Conservation (phyloP, 768 basidiomycete species). For the Russula abietina region DNA sequence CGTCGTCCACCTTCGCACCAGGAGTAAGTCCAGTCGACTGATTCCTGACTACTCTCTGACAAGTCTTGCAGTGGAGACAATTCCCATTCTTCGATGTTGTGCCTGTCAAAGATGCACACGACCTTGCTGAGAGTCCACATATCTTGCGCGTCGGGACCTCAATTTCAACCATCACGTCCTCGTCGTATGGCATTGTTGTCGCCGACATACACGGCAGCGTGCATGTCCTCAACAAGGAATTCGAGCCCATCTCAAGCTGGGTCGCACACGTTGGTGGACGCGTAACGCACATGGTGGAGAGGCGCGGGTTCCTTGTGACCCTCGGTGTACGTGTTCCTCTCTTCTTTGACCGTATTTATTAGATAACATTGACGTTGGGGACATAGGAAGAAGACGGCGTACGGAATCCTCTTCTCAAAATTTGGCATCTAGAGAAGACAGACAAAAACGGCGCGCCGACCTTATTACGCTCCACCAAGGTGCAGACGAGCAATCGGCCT, state of each 20-base stretch:
- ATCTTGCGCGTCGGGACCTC: slow-evolving; percentile 69
- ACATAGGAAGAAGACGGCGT: slow-evolving; percentile 68
- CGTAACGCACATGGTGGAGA: slow-evolving; percentile 83
- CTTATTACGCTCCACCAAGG: slow-evolving; percentile 68
- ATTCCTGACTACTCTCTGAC: background rate
- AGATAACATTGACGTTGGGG: slow-evolving; percentile 6
- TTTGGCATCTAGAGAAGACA: slow-evolving; percentile 77
- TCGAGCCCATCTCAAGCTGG: slow-evolving; percentile 69
- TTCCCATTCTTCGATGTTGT: slow-evolving; percentile 85
- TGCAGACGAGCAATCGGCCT: slow-evolving; percentile 69
- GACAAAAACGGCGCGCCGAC: slow-evolving; percentile 60
- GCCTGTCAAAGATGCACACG: slow-evolving; percentile 72
- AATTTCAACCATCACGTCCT: slow-evolving; percentile 62
- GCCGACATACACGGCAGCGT: slow-evolving; percentile 85
- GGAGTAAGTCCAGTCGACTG: background rate
- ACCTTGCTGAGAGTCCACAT: slow-evolving; percentile 67
- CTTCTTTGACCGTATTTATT: slow-evolving; percentile 2
- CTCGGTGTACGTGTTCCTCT: slow-evolving; percentile 60
- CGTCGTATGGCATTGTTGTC: slow-evolving; percentile 62
- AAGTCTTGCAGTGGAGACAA: slow-evolving; percentile 63
- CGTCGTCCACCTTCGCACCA: slow-evolving; percentile 14
- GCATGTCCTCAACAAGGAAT: slow-evolving; percentile 68
- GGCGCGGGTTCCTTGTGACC: slow-evolving; percentile 75
- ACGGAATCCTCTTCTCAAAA: slow-evolving; percentile 66
- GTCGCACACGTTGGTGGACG: slow-evolving; percentile 72